Evolutionary conservation across 495 filamentous ascomycete genomes (phyloP), one percentile per base, ranked within the genome.

Genomic region (Amorphotheca resinae): DNA sequence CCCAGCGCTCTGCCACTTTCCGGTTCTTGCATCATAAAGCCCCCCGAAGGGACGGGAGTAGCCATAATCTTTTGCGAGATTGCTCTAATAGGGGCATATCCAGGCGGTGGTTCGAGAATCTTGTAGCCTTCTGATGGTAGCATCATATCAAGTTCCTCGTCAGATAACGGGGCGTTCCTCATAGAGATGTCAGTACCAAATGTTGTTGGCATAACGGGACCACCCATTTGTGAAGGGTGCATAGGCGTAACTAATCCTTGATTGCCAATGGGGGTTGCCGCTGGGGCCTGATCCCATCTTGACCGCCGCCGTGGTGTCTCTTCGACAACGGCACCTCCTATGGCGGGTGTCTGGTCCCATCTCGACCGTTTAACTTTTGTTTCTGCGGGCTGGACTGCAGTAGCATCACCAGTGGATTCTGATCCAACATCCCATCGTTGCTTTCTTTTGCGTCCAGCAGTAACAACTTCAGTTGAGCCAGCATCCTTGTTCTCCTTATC

Each of bases 21-120:
- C 1, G 88, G 82, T 53, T 96, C 87, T 59, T 96, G 93, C 81
- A 93, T 93, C 84, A 93, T 93, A 67, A 95, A 96, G 3, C 89
- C 91, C 4, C 38, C 45, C 22, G 48, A 34, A 41, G 74, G 73
- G 32, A 74, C 68, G 9, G 86, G 86, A 4, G 85, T 82, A n/a
- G 77, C 71, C 63, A 80, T 79, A 44, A 87, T 61, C 56, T 85
- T 88, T 48, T 84, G 77, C 2, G 84, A 72, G 22, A 83, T 77
- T 9, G 77, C 79, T 44, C 82, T 73, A 16, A 85, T 76, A n/a
- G 86, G 85, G 33, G 81, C 84, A 60, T 95, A 96, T 33, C 91
- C 91, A 1, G 91, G 82, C 23, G 93, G 93, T 9, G 87, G 87
- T 7, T 93, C 84, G 15, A 96, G 72, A 48, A 95, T 81, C 56